A percentile compares a stretch with the other conserved stretches of the same genome.
Evolutionary conservation across 345 rosid species (phyloP).

Genomic region (Arabidopsis suecica): DNA sequence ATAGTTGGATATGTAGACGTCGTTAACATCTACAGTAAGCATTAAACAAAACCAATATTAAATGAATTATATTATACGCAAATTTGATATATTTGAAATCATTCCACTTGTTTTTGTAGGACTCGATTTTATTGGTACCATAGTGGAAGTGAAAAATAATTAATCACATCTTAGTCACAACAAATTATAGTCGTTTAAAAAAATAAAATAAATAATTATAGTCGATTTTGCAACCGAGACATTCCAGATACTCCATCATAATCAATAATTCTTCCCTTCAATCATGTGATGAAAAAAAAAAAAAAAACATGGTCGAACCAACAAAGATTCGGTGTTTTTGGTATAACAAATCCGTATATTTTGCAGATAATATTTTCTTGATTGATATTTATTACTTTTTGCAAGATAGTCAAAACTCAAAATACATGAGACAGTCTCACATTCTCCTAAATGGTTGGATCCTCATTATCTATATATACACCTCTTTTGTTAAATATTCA

Average conservation of each 20-base stretch:
- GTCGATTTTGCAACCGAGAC: neutral
- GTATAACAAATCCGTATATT: neutral
- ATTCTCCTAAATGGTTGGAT: too few relatives aligned
- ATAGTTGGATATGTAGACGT: neutral
- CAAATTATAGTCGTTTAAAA: too few relatives aligned
- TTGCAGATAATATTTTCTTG: too few relatives aligned
- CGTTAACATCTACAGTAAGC: neutral
- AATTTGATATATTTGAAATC: neutral
- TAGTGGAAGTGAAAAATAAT: neutral
- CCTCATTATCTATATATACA: too few relatives aligned
- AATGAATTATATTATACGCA: neutral
- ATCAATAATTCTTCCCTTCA: conserved; percentile 22
- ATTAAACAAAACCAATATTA: neutral
- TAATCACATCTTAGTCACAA: conserved; percentile 5
- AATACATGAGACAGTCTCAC: too few relatives aligned
- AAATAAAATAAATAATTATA: too few relatives aligned
- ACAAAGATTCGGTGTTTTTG: conserved; percentile 19
- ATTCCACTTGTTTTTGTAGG: neutral
- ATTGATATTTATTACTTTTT: too few relatives aligned
- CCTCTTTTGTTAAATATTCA: too few relatives aligned
- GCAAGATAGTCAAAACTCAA: too few relatives aligned
- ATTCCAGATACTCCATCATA: conserved; percentile 30
- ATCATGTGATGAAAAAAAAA: conserved; percentile 8
- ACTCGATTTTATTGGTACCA: neutral
- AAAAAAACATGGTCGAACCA: neutral